Conservation (phyloP, 192 early-diverging fungal species). For the Coemansia sp. region DNA sequence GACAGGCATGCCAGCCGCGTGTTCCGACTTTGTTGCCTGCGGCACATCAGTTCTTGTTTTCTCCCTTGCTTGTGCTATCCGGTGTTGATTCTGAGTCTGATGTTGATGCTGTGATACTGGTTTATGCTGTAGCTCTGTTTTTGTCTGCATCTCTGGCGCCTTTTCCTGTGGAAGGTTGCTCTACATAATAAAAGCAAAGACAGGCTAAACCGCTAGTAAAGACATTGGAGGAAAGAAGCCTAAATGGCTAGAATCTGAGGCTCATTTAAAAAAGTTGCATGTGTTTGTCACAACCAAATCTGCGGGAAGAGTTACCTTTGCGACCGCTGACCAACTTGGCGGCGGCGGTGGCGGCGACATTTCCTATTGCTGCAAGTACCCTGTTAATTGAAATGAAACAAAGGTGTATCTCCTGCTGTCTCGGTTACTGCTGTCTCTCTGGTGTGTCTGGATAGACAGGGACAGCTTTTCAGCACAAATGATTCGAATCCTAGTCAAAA, state of each 20-base stretch:
- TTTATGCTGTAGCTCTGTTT: background rate
- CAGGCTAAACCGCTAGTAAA: background rate
- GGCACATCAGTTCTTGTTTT: background rate
- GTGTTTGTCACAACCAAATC: background rate
- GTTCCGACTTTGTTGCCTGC: constrained; percentile 7
- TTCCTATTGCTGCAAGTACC: background rate
- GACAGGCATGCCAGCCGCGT: constrained; percentile 5
- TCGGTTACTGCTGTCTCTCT: background rate
- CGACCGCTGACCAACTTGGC: constrained; percentile 36
- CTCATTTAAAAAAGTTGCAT: background rate
- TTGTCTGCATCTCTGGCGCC: background rate
- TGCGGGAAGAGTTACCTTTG: constrained; percentile 32
- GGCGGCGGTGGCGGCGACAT: constrained; percentile 9
- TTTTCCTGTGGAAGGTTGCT: constrained; percentile 1
- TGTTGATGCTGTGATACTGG: constrained; percentile 4
- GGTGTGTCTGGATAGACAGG: background rate
- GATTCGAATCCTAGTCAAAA: background rate
- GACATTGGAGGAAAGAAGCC: background rate
- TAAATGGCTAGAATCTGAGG: background rate
- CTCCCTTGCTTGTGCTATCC: constrained; percentile 5
- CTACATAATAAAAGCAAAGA: background rate
- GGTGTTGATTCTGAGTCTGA: background rate
- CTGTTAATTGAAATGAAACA: background rate
- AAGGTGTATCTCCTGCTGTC: background rate
- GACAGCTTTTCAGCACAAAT: background rate